These are phyloP conservation scores for Pelargonium australe DNA, from an alignment of 441 rosid genomes.

Conservation along the genomic window DNA sequence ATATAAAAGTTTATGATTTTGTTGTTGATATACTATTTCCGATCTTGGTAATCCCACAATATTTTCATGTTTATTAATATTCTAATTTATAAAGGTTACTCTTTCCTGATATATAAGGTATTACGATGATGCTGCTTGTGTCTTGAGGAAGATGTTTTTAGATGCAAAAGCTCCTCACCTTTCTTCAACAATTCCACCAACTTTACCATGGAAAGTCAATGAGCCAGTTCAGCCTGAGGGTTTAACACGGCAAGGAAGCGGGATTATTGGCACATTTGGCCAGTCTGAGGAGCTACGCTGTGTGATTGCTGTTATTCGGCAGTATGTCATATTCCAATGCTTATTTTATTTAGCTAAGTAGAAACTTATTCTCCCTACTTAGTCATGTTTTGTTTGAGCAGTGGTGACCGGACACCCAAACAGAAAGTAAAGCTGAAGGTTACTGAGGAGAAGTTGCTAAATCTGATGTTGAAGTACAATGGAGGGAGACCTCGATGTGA, in stretches of 20 bases:
- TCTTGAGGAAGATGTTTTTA: constrained; percentile 90
- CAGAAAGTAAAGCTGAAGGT: constrained; percentile 99
- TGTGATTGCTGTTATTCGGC: constrained; percentile 92
- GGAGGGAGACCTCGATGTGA: constrained; percentile 96
- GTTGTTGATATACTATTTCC: neutral
- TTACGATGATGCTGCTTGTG: constrained; percentile 98
- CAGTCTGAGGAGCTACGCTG: constrained; percentile 98
- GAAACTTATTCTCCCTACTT: constrained; percentile 17
- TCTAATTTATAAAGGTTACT: constrained; percentile 15
- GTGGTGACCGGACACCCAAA: constrained; percentile 99
- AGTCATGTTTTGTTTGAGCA: constrained; percentile 31
- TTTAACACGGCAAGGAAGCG: constrained; percentile 97
- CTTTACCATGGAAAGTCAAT: constrained; percentile 89
- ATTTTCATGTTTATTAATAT: constrained; percentile 13
- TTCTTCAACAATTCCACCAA: constrained; percentile 85
- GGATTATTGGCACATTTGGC: constrained; percentile 92
- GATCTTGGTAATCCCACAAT: neutral
- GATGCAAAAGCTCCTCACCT: constrained; percentile 99
- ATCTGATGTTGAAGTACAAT: constrained; percentile 94
- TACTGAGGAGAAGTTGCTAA: constrained; percentile 91
- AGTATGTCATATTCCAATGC: constrained; percentile 48
- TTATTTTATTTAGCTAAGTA: constrained; percentile 11
- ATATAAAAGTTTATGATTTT: neutral
- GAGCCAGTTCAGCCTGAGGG: constrained; percentile 87
- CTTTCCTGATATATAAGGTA: constrained; percentile 44